phyloP scores from a whole-genome alignment of 768 basidiomycete species.

The Kwoniella shandongensis region DNA sequence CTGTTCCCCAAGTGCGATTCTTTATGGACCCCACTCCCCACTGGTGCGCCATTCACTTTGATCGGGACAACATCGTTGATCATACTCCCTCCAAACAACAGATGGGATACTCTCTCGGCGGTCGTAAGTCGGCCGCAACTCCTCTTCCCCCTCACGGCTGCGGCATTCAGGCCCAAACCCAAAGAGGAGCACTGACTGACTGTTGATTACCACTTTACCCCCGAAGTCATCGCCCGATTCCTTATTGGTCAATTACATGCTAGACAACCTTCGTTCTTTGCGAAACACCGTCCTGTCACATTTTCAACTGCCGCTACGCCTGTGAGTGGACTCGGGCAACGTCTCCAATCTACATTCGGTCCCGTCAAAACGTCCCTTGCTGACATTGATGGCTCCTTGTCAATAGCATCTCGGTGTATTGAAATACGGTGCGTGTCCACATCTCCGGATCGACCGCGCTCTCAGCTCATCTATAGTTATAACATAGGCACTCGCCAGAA shows the following conservation, averaged over 20 bases:
- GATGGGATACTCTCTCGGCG: conserved; percentile 51
- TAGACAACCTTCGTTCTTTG: conserved; percentile 39
- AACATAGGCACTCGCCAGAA: background rate
- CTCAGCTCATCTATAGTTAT: background rate
- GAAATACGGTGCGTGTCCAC: conserved; percentile 30
- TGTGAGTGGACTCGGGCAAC: conserved; percentile 28
- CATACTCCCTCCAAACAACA: conserved; percentile 2
- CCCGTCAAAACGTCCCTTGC: background rate
- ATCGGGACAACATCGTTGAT: too few relatives aligned
- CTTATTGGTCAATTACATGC: conserved; percentile 43
- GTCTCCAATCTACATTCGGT: too few relatives aligned
- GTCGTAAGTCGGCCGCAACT: too few relatives aligned
- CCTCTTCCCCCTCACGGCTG: too few relatives aligned
- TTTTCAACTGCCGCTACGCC: conserved; percentile 51
- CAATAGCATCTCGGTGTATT: conserved; percentile 43
- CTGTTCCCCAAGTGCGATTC: too few relatives aligned
- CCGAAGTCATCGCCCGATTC: background rate
- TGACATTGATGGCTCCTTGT: background rate
- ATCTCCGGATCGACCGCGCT: background rate
- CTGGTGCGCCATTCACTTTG: too few relatives aligned
- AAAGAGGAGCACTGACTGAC: background rate
- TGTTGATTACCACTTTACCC: background rate
- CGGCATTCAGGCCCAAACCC: background rate
- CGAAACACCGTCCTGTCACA: conserved; percentile 35
- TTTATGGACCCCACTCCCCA: background rate